Percentiles rank a stretch among this genome's conserved stretches.
phyloP scores from a whole-genome alignment of 768 basidiomycete species.

The Leccinum imitatum region DNA sequence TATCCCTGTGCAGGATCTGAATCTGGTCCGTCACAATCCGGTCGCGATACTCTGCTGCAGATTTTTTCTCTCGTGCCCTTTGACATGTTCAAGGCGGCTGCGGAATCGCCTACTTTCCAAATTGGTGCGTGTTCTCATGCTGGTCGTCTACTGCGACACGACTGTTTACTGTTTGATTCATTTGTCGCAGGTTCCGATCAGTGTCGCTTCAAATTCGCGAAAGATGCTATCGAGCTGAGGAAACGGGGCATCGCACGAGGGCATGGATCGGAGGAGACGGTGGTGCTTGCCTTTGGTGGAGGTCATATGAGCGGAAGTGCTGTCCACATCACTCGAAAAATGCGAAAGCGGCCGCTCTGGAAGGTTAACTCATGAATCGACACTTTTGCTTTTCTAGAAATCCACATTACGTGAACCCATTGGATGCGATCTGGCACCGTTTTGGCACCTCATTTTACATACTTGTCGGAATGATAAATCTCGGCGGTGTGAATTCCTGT shows the following conservation, averaged over 20 bases:
- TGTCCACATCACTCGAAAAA: constrained; percentile 86
- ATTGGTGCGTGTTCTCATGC: constrained; percentile 53
- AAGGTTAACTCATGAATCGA: constrained; percentile 73
- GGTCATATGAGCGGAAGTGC: constrained; percentile 65
- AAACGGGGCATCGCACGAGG: constrained; percentile 76
- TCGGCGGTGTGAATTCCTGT: constrained; percentile 2
- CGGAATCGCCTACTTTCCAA: constrained; percentile 77
- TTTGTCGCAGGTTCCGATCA: constrained; percentile 68
- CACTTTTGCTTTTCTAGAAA: constrained; percentile 16
- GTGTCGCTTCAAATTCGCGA: constrained; percentile 88
- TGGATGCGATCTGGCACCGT: constrained; percentile 18
- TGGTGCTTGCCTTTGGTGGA: constrained; percentile 86
- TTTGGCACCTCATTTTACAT: constrained; percentile 24
- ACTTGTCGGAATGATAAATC: constrained; percentile 16
- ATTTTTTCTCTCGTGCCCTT: constrained; percentile 82
- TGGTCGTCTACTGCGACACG: constrained; percentile 5
- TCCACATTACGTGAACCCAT: constrained; percentile 29
- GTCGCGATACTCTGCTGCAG: constrained; percentile 70
- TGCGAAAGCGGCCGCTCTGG: constrained; percentile 80
- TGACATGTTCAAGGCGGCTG: constrained; percentile 80
- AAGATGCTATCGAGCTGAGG: constrained; percentile 81
- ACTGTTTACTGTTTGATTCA: constrained; percentile 12
- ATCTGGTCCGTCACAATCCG: constrained; percentile 38
- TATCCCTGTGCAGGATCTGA: constrained; percentile 41
- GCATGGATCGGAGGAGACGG: constrained; percentile 80